Base-by-base conservation (phyloP, 2,329 filamentous ascomycete species). In the Capronia americana region DNA sequence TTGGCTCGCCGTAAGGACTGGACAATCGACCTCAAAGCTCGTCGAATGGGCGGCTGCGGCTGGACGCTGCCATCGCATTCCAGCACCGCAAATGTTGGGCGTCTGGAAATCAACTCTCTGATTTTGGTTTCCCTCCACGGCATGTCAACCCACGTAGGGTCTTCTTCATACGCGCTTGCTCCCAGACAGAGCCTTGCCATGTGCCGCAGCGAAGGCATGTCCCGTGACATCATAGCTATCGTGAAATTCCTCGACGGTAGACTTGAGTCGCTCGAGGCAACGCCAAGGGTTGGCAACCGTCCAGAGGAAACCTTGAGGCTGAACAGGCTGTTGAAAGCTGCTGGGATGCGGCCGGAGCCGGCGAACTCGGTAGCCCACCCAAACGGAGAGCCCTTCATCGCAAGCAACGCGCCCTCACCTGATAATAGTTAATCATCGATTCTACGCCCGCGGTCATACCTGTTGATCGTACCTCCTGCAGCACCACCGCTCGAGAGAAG, bases 1-100 rank as follows among this genome's bases (percentile, higher is more conserved):
- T 86, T 86, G 0, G 81, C 79, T 0, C 72, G 69, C 50, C 74
- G 68, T 0, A 88, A 77, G 17, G 74, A 74, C 75, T 58, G 50
- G 26, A 61, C 34, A 12, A 57, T 51, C 1, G 30, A 32, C 23
- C 34, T 44, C 30, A 71, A 46, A 26, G 64, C 68, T 20, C 68
- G 58, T 28, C 55, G 57, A 8, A 71, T 23, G 3, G 69, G 69
- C 10, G 69, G 68, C 24, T 71, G 68, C 34, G 64, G 56, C 34
- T 60, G 59, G 34, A 72, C 62, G 14, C 53, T 17, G 17, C 55
- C 58, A 24, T 71, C 69, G 26, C 61, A 60, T n/a, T 54, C 32
- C 51, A 71, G 48, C 1, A 70, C 56, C 1, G 56, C 69, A 63
- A 68, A 65, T 41, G 34, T 28, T 23, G 64, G 65, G 50, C 53